These are phyloP conservation scores for Sugiyamaella castrensis DNA, from an alignment of 1,139 yeast genomes.

Conservation along the genomic window DNA sequence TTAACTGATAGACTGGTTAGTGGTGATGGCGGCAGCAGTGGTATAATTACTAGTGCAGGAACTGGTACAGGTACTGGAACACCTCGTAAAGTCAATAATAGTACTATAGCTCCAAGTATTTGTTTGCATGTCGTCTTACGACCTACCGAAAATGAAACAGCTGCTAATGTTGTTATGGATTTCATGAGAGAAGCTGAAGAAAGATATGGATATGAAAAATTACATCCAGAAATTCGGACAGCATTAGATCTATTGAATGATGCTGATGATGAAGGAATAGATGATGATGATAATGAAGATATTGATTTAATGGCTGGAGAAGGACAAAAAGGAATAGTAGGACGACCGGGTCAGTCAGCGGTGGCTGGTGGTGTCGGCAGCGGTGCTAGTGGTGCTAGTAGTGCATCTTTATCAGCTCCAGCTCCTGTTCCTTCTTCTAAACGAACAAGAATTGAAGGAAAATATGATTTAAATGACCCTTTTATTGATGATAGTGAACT, in stretches of 20 bases:
- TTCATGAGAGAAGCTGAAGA: constrained; percentile 79
- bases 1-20: not conserved
- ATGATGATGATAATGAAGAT: constrained; percentile 46
- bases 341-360: not conserved
- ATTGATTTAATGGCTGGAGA: constrained; percentile 29
- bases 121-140: constrained; percentile 4
- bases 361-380: constrained; percentile 19
- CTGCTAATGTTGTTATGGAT: constrained; percentile 60
- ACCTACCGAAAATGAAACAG: constrained; percentile 10
- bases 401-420: constrained; percentile 25
- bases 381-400: constrained; percentile 27
- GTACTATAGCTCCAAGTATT: constrained; percentile 1
- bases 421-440: constrained; percentile 15
- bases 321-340: not conserved
- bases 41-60: not conserved
- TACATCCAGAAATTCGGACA: constrained; percentile 57
- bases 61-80: not conserved
- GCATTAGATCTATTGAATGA: constrained; percentile 62
- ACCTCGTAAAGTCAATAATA: not conserved
- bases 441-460: constrained; percentile 50
- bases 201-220: constrained; percentile 73
- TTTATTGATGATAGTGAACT: constrained; percentile 94
- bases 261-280: constrained; percentile 58
- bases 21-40: not conserved
- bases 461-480: constrained; percentile 91